phyloP scores from a whole-genome alignment of 2,329 filamentous ascomycete species.

The Trichophyton mentagrophytes region DNA sequence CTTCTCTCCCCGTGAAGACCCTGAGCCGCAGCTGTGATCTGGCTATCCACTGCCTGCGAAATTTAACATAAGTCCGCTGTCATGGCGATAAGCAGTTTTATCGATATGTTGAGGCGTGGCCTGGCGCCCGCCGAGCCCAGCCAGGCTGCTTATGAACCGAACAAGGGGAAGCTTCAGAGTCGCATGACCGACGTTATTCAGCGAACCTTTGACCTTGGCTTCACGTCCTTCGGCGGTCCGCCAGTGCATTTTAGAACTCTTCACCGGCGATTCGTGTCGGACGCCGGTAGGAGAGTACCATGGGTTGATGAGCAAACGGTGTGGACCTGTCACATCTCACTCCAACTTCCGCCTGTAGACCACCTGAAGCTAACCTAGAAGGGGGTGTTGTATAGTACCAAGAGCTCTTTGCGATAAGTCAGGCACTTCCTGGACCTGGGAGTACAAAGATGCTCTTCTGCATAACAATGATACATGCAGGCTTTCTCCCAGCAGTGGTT shows the following conservation, averaged over 20 bases:
- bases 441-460: conserved; percentile 62
- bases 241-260: conserved; percentile 59
- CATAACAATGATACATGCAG: conserved; percentile 51
- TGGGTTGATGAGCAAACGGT: conserved; percentile 62
- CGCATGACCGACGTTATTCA: conserved; percentile 26
- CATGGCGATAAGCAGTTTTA: conserved; percentile 8
- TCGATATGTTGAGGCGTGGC: conserved; percentile 5
- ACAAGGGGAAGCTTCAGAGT: conserved; percentile 19
- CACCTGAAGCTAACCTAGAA: conserved; percentile 1
- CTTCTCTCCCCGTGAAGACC: background rate
- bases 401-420: conserved; percentile 57
- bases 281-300: conserved; percentile 30
- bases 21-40: background rate
- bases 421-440: conserved; percentile 54
- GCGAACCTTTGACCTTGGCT: conserved; percentile 47
- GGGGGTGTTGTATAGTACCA: conserved; percentile 43
- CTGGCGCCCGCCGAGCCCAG: background rate
- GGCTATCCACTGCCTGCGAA: background rate
- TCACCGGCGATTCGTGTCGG: conserved; percentile 48
- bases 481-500: conserved; percentile 45
- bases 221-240: conserved; percentile 55
- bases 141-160: conserved; percentile 13
- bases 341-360: background rate
- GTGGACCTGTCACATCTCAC: conserved; percentile 13
- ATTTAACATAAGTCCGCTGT: no score